Conservation (phyloP, 78 protist genomes). For the Protostelium mycophagum region DNA sequence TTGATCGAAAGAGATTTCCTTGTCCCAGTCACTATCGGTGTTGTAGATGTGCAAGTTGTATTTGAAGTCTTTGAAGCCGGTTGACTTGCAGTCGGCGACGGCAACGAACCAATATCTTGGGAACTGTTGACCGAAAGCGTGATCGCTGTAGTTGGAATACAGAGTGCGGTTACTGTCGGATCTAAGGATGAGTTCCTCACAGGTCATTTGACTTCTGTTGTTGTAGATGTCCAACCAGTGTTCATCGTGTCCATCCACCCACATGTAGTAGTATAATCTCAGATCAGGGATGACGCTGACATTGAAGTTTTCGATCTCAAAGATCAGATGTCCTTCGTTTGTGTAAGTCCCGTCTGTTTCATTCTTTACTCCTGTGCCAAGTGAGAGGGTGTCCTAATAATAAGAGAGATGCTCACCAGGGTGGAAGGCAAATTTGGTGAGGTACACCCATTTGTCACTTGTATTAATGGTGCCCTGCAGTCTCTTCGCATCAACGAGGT, state of each 20-base stretch:
- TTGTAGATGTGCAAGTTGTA: conserved; percentile 15
- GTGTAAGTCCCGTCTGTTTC: neutral
- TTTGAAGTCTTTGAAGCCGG: neutral
- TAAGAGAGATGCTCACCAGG: neutral
- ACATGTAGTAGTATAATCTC: neutral
- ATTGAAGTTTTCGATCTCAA: too few relatives aligned
- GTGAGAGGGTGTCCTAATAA: neutral
- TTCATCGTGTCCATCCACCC: neutral
- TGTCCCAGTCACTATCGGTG: conserved; percentile 11
- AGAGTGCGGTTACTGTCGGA: neutral
- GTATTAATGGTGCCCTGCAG: neutral
- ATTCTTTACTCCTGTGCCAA: too few relatives aligned
- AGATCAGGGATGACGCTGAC: too few relatives aligned
- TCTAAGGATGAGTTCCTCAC: neutral
- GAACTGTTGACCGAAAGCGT: neutral
- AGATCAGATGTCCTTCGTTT: neutral
- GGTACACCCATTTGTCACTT: neutral
- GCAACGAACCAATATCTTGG: conserved; percentile 53
- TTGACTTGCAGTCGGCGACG: conserved; percentile 31
- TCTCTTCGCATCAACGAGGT: neutral
- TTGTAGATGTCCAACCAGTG: neutral
- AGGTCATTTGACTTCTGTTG: neutral
- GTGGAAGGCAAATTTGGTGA: neutral
- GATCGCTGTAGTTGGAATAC: neutral
- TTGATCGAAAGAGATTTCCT: conserved; percentile 43